Evolutionary conservation across 2,329 filamentous ascomycete species (phyloP).

Genomic region (Ilyonectria mors-panacis): DNA sequence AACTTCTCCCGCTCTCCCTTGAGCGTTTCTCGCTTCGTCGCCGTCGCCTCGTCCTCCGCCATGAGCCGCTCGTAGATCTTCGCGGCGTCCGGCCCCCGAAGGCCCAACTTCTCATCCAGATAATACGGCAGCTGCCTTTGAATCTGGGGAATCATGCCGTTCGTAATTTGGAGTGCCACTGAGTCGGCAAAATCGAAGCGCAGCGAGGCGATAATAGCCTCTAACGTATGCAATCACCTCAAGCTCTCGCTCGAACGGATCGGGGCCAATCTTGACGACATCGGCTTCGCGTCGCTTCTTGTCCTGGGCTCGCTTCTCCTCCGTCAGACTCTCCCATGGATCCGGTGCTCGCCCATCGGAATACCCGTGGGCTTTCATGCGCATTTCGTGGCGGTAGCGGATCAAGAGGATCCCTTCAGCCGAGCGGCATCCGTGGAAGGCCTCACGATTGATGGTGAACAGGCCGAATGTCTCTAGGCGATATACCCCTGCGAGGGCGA

Average conservation of each 20-base stretch:
- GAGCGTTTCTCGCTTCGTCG: constrained; percentile 57
- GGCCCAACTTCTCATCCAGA: constrained; percentile 61
- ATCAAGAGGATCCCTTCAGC: constrained; percentile 63
- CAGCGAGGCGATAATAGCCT: constrained; percentile 79
- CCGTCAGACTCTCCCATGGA: constrained; percentile 62
- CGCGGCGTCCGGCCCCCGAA: constrained; percentile 50
- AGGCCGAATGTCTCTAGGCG: constrained; percentile 68
- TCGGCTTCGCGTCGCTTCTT: constrained; percentile 59
- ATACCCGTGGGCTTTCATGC: constrained; percentile 60
- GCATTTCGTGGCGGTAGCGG: constrained; percentile 64
- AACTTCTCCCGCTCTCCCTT: constrained; percentile 63
- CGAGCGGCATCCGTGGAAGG: constrained; percentile 61
- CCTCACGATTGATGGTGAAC: constrained; percentile 70
- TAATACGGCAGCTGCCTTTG: constrained; percentile 57
- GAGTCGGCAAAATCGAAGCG: constrained; percentile 76
- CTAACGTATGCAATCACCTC: constrained; percentile 74
- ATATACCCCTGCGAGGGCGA: constrained; percentile 62
- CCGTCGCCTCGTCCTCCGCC: constrained; percentile 64
- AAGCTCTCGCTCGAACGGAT: constrained; percentile 73
- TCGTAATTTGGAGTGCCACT: constrained; percentile 63
- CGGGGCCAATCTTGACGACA: constrained; percentile 65
- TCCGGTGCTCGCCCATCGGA: constrained; percentile 47
- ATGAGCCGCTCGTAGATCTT: constrained; percentile 60
- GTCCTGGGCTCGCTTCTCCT: constrained; percentile 64
- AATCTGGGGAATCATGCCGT: constrained; percentile 64